Conservation (phyloP, 768 basidiomycete species). For the Hypholoma fasciculare region DNA sequence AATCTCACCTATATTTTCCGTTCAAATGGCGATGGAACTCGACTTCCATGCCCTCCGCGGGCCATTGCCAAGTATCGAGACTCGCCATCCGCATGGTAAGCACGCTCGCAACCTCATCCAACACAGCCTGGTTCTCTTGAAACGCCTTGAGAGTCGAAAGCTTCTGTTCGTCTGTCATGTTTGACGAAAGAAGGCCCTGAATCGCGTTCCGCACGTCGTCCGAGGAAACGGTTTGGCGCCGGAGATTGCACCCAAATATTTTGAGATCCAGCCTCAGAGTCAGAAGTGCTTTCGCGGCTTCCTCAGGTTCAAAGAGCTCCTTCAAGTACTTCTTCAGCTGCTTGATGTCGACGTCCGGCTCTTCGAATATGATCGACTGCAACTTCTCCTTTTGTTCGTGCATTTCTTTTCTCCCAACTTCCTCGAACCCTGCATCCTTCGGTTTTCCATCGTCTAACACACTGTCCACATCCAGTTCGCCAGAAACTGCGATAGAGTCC, state of each 20-base stretch:
- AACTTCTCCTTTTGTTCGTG: constrained; percentile 41
- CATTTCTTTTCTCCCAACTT: constrained; percentile 41
- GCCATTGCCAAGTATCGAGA: constrained; percentile 45
- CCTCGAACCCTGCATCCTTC: constrained; percentile 19
- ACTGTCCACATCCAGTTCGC: constrained; percentile 17
- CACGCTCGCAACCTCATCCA: constrained; percentile 43
- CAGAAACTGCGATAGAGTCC: constrained; percentile 32
- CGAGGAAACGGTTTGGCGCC: constrained; percentile 21
- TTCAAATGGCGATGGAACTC: constrained; percentile 49
- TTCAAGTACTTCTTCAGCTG: constrained; percentile 35
- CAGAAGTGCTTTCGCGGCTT: constrained; percentile 28
- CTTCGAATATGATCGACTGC: constrained; percentile 39
- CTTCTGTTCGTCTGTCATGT: constrained; percentile 40
- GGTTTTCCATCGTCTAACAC: background rate
- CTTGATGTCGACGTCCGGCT: constrained; percentile 29
- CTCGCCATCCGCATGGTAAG: constrained; percentile 45
- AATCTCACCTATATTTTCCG: constrained; percentile 43
- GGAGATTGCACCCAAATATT: constrained; percentile 27
- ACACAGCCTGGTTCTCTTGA: constrained; percentile 33
- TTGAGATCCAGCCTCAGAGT: constrained; percentile 28
- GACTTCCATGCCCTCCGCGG: constrained; percentile 36
- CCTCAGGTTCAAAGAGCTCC: constrained; percentile 34
- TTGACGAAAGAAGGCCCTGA: constrained; percentile 32
- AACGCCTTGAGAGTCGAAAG: constrained; percentile 42
- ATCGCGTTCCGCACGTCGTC: constrained; percentile 32